phyloP scores from a whole-genome alignment of 768 basidiomycete genomes.

The Hypholoma sublateritium region DNA sequence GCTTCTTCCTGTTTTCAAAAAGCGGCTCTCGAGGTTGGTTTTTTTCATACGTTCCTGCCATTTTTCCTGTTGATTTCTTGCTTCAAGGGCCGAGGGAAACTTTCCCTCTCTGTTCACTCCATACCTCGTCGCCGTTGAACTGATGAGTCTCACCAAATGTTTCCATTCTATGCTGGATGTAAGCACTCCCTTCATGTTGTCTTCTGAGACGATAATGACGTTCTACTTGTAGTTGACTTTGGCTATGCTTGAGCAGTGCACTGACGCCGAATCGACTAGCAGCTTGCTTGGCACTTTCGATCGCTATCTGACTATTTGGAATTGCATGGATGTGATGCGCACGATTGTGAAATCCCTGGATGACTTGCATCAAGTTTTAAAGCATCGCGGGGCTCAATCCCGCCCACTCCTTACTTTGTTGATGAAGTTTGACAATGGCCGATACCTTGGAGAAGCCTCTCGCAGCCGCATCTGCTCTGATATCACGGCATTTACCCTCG shows the following conservation, averaged over 20 bases:
- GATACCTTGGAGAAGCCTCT: conserved; percentile 51
- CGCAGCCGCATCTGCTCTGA: conserved; percentile 64
- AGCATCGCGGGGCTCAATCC: conserved; percentile 62
- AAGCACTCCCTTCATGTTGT: conserved; percentile 17
- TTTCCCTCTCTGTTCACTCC: conserved; percentile 44
- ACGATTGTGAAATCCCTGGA: conserved; percentile 60
- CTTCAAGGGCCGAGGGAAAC: conserved; percentile 24
- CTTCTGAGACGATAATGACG: conserved; percentile 8
- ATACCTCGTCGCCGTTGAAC: conserved; percentile 56
- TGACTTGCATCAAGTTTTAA: conserved; percentile 61
- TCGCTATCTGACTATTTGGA: conserved; percentile 73
- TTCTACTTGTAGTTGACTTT: conserved; percentile 44
- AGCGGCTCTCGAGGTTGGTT: conserved; percentile 48
- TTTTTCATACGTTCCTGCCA: background rate
- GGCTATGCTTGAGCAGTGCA: conserved; percentile 51
- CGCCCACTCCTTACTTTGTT: conserved; percentile 63
- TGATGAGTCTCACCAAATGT: conserved; percentile 62
- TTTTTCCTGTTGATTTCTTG: conserved; percentile 1
- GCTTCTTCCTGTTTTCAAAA: conserved; percentile 70
- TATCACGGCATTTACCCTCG: conserved; percentile 59
- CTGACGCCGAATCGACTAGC: conserved; percentile 50
- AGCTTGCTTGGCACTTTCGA: conserved; percentile 72
- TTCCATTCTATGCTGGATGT: conserved; percentile 74
- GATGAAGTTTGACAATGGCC: conserved; percentile 62
- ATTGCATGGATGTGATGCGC: conserved; percentile 65